Evolutionary conservation across 257 asterid species (phyloP), one percentile per base, ranked within the genome.

Genomic region (Nicotiana paniculata): DNA sequence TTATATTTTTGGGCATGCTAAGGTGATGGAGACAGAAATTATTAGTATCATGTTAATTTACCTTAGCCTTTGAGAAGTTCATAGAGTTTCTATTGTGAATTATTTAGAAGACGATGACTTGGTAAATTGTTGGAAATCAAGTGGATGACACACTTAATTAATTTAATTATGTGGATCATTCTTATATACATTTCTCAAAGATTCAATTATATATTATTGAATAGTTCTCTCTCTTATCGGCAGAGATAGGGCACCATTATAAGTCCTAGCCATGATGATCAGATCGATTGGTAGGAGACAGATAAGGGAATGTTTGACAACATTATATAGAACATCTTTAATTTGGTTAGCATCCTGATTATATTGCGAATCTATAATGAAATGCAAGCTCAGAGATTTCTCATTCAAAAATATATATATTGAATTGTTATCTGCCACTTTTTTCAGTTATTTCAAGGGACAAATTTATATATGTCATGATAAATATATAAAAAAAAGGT

Each of bases 181-280:
- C 13, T 11, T 54, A n/a, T 21, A 70, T 39, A 43, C 11, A 43
- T 43, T 28, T 37, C 43, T 70, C 33, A 39, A 43, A 43, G 37
- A 70, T 21, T 70, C 6, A 43, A 43, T 70, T 39, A 11, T 43
- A 43, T 43, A 43, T 11, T 2, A 43, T 70, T 70, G 78, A 70
- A 70, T 70, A 43, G 35, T 70, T 35, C 12, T 21, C 78, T 43
- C 37, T 70, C 78, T 43, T 12, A 70, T 70, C 32, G 18, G 12
- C 58, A 11, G 21, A 39, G 17, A 70, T 0, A n/a, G 15, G 33
- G 11, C 24, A 46, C 1, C 62, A 74, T 3, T 48, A 26, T 51
- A 74, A 74, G 79, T 74, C 79, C 79, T 74, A 15, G 9, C 28
- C 79, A 74, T 51, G 79, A 74, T 74, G 63, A 72, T 72, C 35